These are phyloP conservation scores for Phytophthora lateralis DNA, from an alignment of 352 stramenopile genomes.

Conservation along the genomic window DNA sequence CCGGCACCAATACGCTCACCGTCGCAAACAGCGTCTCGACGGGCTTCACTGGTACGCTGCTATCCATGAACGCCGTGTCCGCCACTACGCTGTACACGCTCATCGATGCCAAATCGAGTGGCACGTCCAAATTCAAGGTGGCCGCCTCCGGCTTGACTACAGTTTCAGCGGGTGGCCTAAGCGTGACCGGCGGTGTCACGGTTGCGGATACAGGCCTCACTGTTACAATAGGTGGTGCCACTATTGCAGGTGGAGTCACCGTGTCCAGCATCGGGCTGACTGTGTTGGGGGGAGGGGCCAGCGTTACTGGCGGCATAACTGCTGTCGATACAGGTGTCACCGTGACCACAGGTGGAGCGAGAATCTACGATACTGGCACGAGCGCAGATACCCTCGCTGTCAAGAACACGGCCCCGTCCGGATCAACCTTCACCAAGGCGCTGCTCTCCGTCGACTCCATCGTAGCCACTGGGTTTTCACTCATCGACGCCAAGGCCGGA, in stretches of 20 bases:
- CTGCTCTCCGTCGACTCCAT: slow-evolving; percentile 15
- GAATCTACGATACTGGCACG: background rate
- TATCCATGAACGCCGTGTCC: no score
- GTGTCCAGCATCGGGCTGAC: no score
- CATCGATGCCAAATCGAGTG: slow-evolving; percentile 8
- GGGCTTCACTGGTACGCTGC: no score
- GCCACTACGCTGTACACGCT: no score
- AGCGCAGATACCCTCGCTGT: background rate
- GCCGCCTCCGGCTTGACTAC: slow-evolving; percentile 1
- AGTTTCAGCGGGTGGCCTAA: background rate
- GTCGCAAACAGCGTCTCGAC: no score
- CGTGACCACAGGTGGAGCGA: background rate
- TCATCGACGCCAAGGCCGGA: slow-evolving; percentile 20
- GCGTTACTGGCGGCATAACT: slow-evolving; percentile 30
- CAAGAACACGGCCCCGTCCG: background rate
- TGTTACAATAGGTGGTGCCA: no score
- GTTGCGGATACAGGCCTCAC: no score
- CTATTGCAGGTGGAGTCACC: no score
- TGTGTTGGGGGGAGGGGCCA: slow-evolving; percentile 10
- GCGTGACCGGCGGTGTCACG: background rate
- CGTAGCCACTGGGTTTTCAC: background rate
- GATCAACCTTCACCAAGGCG: background rate
- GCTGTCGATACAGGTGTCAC: slow-evolving; percentile 25
- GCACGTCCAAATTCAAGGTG: background rate
- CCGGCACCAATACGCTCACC: no score